phyloP scores from a whole-genome alignment of 768 basidiomycete species.

The Kondoa subrosea region DNA sequence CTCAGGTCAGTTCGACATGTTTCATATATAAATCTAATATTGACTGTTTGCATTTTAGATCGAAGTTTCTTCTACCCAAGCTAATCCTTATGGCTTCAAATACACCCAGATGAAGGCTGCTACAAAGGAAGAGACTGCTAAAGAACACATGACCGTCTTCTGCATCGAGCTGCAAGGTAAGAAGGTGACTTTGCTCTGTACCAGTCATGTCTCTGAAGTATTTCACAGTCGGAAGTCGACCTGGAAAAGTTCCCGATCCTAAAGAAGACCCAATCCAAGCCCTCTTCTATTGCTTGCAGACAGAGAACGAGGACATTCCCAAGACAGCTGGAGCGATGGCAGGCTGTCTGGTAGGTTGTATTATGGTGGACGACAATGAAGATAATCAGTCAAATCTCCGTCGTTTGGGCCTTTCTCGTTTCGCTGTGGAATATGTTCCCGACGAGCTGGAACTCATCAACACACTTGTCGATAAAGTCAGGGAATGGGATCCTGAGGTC shows the following conservation, averaged over 20 bases:
- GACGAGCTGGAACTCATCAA: conserved; percentile 71
- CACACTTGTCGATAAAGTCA: conserved; percentile 50
- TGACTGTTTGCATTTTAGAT: conserved; percentile 37
- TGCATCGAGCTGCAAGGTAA: conserved; percentile 72
- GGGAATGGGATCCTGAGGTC: conserved; percentile 75
- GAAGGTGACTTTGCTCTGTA: conserved; percentile 26
- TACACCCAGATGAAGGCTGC: not conserved
- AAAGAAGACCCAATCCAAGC: conserved; percentile 49
- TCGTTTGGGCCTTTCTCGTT: conserved; percentile 20
- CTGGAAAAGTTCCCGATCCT: conserved; percentile 45
- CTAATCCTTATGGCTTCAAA: conserved; percentile 51
- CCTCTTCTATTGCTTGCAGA: conserved; percentile 57
- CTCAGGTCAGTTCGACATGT: not conserved
- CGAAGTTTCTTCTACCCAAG: conserved; percentile 53
- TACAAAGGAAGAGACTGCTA: conserved; percentile 41
- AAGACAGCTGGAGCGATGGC: conserved; percentile 29
- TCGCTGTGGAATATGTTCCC: conserved; percentile 41
- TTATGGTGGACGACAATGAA: conserved; percentile 38
- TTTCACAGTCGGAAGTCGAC: not conserved
- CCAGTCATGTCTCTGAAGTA: not conserved
- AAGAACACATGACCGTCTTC: conserved; percentile 58
- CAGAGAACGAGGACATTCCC: conserved; percentile 35
- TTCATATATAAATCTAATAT: not conserved
- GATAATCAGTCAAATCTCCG: conserved; percentile 17
- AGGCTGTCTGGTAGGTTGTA: conserved; percentile 38